Conservation (phyloP, 1,284 basidiomycete genomes). For the Sphagnurus paluster region DNA sequence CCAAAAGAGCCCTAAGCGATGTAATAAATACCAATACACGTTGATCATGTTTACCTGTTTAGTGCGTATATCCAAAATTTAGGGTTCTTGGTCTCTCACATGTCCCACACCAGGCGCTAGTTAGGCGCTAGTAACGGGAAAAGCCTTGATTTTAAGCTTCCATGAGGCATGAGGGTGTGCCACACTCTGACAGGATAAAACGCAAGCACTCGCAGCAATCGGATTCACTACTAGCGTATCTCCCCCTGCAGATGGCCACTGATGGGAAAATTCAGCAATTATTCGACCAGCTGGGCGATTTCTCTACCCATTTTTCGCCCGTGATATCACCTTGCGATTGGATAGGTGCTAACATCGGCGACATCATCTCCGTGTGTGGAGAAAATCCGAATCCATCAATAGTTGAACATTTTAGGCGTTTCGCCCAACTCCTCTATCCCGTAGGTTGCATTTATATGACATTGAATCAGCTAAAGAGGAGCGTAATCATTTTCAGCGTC, state of each 20-base stretch:
- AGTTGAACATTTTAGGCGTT: conserved; percentile 1
- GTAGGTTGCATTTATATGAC: not conserved
- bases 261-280: conserved; percentile 9
- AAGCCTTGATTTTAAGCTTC: not conserved
- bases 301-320: conserved; percentile 4
- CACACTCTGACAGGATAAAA: no score
- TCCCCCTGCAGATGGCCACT: conserved; percentile 3
- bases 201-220: no score
- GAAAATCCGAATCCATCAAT: not conserved
- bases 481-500: conserved; percentile 1
- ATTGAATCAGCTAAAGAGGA: not conserved
- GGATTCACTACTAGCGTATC: not conserved
- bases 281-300: conserved; percentile 6
- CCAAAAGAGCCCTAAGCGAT: no score
- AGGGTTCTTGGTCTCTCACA: no score
- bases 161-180: no score
- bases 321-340: conserved; percentile 7
- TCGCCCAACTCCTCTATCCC: conserved; percentile 7
- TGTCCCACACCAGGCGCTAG: no score
- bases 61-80: no score
- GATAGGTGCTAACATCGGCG: conserved; percentile 7
- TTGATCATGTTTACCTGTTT: no score
- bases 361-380: conserved; percentile 5
- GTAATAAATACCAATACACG: no score
- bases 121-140: not conserved